phyloP scores from a whole-genome alignment of 2,329 filamentous ascomycete genomes.

The Tolypocladium ophioglossoides region DNA sequence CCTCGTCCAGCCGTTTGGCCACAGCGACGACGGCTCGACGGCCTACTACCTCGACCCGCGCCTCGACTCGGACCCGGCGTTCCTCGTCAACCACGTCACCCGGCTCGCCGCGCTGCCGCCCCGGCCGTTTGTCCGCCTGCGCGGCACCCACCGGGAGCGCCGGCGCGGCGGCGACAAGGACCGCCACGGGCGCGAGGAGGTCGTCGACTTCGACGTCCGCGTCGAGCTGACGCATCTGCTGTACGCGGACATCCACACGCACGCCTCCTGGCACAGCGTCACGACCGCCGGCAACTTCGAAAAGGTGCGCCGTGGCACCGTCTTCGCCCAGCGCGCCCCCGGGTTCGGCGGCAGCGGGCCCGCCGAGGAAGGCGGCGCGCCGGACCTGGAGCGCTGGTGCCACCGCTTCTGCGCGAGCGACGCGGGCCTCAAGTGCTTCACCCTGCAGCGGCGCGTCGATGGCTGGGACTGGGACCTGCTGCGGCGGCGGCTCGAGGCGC shows the following conservation, averaged over 20 bases:
- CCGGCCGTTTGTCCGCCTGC: conserved; percentile 39
- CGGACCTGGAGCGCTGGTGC: conserved; percentile 49
- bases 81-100: conserved; percentile 33
- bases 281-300: conserved; percentile 46
- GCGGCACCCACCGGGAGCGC: conserved; percentile 41
- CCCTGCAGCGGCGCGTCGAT: conserved; percentile 38
- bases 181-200: conserved; percentile 34
- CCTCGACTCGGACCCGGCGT: conserved; percentile 32
- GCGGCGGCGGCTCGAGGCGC: conserved; percentile 36
- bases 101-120: conserved; percentile 37
- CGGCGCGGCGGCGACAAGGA: conserved; percentile 18
- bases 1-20: conserved; percentile 16
- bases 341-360: conserved; percentile 23
- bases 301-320: conserved; percentile 54
- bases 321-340: conserved; percentile 40
- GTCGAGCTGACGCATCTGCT: conserved; percentile 51
- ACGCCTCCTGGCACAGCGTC: conserved; percentile 31
- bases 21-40: conserved; percentile 20
- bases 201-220: conserved; percentile 49
- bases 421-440: conserved; percentile 46
- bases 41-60: conserved; percentile 31
- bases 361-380: conserved; percentile 17
- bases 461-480: conserved; percentile 51
- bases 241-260: conserved; percentile 31
- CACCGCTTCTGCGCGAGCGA: conserved; percentile 52